phyloP scores from a whole-genome alignment of 2,329 filamentous ascomycete species.

The Colletotrichum limetticola region DNA sequence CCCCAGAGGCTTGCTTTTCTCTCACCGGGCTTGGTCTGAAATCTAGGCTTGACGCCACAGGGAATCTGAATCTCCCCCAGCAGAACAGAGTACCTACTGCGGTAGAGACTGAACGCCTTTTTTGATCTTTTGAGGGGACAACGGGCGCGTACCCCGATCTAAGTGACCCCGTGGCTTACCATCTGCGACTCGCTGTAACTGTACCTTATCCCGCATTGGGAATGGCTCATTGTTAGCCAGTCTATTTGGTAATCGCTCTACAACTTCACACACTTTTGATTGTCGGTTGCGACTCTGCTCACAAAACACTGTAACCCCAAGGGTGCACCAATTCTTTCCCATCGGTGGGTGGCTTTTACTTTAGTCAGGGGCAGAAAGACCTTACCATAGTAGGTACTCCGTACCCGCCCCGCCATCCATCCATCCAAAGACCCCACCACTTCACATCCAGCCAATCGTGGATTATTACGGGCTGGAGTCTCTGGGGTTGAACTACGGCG shows the following conservation, averaged over 20 bases:
- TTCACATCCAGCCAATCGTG: conserved; percentile 8
- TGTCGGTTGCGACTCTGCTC: background rate
- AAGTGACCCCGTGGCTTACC: conserved; percentile 12
- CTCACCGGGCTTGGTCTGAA: background rate
- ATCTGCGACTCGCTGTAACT: conserved; percentile 3
- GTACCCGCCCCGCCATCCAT: background rate
- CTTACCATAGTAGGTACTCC: background rate
- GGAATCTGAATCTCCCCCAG: background rate
- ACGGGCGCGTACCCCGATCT: background rate
- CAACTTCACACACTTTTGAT: background rate
- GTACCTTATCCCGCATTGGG: conserved; percentile 14
- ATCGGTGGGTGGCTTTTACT: background rate
- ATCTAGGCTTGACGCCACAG: conserved; percentile 4
- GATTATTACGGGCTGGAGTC: background rate
- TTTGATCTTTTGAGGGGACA: background rate
- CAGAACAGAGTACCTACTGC: background rate
- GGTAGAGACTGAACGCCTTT: background rate
- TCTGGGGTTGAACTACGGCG: background rate
- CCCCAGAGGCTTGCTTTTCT: background rate
- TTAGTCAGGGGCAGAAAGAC: conserved; percentile 16
- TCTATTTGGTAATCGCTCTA: conserved; percentile 9
- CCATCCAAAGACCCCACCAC: background rate
- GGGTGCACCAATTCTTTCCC: background rate
- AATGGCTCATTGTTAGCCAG: conserved; percentile 7
- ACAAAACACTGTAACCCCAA: background rate